A percentile compares a stretch with the other conserved stretches of the same genome.
phyloP scores from a whole-genome alignment of 768 basidiomycete species.

The Lyophyllum semitale region DNA sequence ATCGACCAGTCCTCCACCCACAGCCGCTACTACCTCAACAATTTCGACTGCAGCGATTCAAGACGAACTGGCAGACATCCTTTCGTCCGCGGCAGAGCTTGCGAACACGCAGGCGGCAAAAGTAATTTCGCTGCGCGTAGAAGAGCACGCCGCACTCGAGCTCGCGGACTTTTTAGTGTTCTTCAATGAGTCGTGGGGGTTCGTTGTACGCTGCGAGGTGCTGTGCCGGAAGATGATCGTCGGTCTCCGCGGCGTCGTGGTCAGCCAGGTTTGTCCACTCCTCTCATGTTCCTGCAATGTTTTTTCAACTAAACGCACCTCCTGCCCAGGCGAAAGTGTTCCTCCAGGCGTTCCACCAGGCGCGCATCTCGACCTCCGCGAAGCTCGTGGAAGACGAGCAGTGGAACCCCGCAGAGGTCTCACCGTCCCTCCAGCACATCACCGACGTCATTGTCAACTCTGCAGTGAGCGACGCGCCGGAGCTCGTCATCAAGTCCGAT shows the following conservation, averaged over 20 bases:
- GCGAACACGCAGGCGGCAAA: constrained; percentile 82
- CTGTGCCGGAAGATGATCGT: constrained; percentile 92
- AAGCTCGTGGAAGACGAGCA: constrained; percentile 95
- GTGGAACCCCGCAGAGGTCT: constrained; percentile 84
- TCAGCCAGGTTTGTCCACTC: constrained; percentile 65
- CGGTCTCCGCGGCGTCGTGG: constrained; percentile 81
- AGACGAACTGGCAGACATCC: constrained; percentile 74
- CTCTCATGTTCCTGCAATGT: constrained; percentile 2
- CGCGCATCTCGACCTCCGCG: constrained; percentile 75
- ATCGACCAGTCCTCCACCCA: neutral
- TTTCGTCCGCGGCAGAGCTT: constrained; percentile 81
- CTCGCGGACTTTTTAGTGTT: constrained; percentile 76
- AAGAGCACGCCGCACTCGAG: constrained; percentile 75
- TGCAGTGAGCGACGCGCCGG: constrained; percentile 80
- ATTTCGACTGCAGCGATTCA: constrained; percentile 37
- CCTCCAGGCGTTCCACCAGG: constrained; percentile 83
- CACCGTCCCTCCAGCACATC: constrained; percentile 64
- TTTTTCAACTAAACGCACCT: constrained; percentile 2
- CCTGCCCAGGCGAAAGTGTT: constrained; percentile 76
- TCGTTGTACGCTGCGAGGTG: constrained; percentile 86
- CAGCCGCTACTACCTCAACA: constrained; percentile 16
- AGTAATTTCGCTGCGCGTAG: constrained; percentile 73
- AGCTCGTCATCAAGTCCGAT: constrained; percentile 48
- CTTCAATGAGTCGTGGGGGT: constrained; percentile 86
- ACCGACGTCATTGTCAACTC: constrained; percentile 75